These are phyloP conservation scores for Cupressus sempervirens DNA, from an alignment of 75 land plant genomes.

Conservation along the genomic window DNA sequence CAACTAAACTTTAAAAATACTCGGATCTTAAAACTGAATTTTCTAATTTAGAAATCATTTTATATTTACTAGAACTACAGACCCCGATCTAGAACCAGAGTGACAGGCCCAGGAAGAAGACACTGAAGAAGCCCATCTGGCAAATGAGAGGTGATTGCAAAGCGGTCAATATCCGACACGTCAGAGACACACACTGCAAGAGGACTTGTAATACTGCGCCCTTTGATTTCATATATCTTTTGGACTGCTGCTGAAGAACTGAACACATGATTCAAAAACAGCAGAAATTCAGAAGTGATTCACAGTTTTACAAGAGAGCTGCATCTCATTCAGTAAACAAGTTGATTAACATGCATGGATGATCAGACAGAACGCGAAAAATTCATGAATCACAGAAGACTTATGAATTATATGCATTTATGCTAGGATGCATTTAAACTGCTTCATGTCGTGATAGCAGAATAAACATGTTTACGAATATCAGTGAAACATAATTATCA, in stretches of 20 bases:
- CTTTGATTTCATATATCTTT: slow-evolving; percentile 89
- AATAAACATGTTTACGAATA: slow-evolving; percentile 12
- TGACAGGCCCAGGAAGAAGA: slow-evolving; percentile 96
- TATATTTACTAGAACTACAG: background rate
- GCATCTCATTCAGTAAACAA: background rate
- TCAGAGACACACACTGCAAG: slow-evolving; percentile 92
- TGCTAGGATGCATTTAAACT: background rate
- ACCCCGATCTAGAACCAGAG: slow-evolving; percentile 79
- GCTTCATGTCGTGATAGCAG: background rate
- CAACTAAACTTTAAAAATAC: background rate
- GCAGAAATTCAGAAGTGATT: background rate
- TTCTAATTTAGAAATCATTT: background rate
- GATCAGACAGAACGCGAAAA: background rate
- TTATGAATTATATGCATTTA: slow-evolving; percentile 2
- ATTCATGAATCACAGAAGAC: background rate
- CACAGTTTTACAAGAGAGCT: background rate
- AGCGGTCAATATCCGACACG: slow-evolving; percentile 60
- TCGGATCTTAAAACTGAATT: background rate
- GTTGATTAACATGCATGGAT: background rate
- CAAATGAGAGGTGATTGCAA: slow-evolving; percentile 67
- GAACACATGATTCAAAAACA: slow-evolving; percentile 11
- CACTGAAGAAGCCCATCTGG: slow-evolving; percentile 69
- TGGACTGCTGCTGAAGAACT: slow-evolving; percentile 78
- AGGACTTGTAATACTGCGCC: slow-evolving; percentile 69
- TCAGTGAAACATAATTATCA: background rate